A percentile compares a stretch with the other conserved stretches of the same genome.
These are phyloP conservation scores for Clonostachys solani DNA, from an alignment of 2,329 filamentous ascomycete genomes.

Conservation along the genomic window DNA sequence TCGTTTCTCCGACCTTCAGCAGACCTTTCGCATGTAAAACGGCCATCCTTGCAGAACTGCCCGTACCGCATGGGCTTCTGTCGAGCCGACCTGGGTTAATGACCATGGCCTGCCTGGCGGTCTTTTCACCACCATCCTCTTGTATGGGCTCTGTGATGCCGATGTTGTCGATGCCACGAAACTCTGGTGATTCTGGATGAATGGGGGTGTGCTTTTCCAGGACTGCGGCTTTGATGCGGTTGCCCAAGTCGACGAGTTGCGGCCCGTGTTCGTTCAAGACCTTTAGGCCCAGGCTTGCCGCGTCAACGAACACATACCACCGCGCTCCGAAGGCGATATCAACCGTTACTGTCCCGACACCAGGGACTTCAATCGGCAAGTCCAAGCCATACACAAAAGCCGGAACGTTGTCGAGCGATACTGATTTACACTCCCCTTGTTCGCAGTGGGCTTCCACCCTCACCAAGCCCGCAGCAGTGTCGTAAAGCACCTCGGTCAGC, in stretches of 20 bases:
- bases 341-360: slow-evolving; percentile 28
- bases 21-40: slow-evolving; percentile 30
- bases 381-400: slow-evolving; percentile 34
- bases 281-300: slow-evolving; percentile 22
- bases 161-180: slow-evolving; percentile 32
- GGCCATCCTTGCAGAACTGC: slow-evolving; percentile 33
- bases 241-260: slow-evolving; percentile 32
- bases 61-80: slow-evolving; percentile 37
- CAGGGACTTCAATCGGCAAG: slow-evolving; percentile 29
- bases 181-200: slow-evolving; percentile 34
- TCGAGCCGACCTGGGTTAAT: slow-evolving; percentile 37
- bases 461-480: slow-evolving; percentile 39
- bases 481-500: slow-evolving; percentile 29
- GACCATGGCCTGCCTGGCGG: slow-evolving; percentile 31
- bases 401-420: slow-evolving; percentile 39
- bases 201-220: slow-evolving; percentile 24
- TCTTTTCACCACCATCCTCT: slow-evolving; percentile 13
- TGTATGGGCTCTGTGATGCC: slow-evolving; percentile 30
- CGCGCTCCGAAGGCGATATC: slow-evolving; percentile 42
- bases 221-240: slow-evolving; percentile 35
- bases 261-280: slow-evolving; percentile 23
- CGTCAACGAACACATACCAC: slow-evolving; percentile 37
- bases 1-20: slow-evolving; percentile 22
- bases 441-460: slow-evolving; percentile 32
- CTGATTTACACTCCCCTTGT: slow-evolving; percentile 33